Evolutionary conservation across 352 stramenopile species (phyloP).

Genomic region (Pythium phragmiticola): DNA sequence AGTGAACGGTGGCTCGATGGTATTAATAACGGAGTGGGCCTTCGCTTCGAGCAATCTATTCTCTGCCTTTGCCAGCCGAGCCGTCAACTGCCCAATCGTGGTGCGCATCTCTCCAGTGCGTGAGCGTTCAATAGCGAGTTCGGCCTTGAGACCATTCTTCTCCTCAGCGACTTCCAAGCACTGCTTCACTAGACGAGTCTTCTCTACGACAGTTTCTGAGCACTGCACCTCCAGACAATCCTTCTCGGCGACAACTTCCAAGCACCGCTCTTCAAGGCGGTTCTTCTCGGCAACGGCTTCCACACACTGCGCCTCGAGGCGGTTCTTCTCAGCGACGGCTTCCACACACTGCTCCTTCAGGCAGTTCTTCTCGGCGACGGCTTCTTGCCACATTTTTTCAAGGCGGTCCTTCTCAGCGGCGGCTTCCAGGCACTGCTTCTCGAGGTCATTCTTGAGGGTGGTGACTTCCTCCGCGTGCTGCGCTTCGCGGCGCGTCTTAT

Average conservation of each 20-base stretch:
- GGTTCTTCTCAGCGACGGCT: slow-evolving; percentile 1
- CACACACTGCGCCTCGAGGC: background rate
- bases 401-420: background rate
- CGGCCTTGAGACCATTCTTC: slow-evolving; percentile 3
- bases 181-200: background rate
- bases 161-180: background rate
- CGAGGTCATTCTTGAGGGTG: background rate
- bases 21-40: background rate
- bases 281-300: background rate
- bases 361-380: background rate
- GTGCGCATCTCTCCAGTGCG: background rate
- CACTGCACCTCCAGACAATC: background rate
- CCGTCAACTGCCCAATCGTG: background rate
- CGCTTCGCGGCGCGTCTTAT: background rate
- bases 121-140: background rate
- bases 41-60: background rate
- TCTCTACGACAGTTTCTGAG: background rate
- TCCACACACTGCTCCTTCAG: background rate
- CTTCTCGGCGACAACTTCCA: background rate
- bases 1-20: slow-evolving; percentile 2
- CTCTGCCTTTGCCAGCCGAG: background rate
- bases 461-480: background rate
- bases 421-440: background rate
- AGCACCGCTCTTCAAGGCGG: background rate
- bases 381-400: background rate